These are phyloP conservation scores for Biscutella laevigata DNA, from an alignment of 441 rosid species.

Conservation along the genomic window DNA sequence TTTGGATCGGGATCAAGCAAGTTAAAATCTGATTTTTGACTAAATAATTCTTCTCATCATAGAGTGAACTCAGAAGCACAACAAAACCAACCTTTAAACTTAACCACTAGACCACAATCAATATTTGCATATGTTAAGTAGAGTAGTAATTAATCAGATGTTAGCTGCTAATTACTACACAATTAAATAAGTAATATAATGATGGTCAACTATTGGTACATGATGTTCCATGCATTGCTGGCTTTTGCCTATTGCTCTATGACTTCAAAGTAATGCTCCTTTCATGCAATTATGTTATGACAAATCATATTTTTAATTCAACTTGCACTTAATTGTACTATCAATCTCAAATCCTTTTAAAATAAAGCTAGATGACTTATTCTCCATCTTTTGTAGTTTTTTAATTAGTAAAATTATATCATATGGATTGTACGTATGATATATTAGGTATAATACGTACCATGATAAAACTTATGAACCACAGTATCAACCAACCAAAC, in stretches of 20 bases:
- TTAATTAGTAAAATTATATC: neutral
- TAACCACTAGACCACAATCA: no score
- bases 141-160: neutral
- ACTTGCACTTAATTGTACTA: slow-evolving; percentile 17
- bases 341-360: neutral
- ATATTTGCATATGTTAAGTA: no score
- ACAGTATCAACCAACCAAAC: slow-evolving; percentile 6
- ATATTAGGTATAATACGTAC: neutral
- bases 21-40: no score
- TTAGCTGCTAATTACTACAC: slow-evolving; percentile 13
- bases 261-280: slow-evolving; percentile 28
- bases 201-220: slow-evolving; percentile 25
- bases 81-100: no score
- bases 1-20: no score
- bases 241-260: slow-evolving; percentile 29
- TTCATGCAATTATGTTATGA: slow-evolving; percentile 23
- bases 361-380: slow-evolving; percentile 3
- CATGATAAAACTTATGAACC: no score
- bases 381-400: neutral
- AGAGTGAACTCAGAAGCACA: no score
- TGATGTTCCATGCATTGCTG: slow-evolving; percentile 26
- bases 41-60: no score
- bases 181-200: slow-evolving; percentile 19
- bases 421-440: neutral
- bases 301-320: slow-evolving; percentile 14